These are phyloP conservation scores for Murraya koenigii DNA, from an alignment of 345 rosid genomes.

Conservation along the genomic window DNA sequence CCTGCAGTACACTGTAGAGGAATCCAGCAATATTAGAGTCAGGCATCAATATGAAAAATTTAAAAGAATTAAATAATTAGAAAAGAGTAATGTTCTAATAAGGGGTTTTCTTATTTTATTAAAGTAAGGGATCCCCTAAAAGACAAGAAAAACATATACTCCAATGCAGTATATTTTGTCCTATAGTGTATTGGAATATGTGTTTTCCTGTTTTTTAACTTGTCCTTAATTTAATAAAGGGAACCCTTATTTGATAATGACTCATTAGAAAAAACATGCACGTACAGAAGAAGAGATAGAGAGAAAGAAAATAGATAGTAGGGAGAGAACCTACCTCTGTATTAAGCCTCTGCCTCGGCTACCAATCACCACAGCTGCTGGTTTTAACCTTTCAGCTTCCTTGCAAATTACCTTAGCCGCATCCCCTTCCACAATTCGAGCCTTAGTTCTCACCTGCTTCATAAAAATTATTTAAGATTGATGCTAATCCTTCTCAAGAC, in stretches of 20 bases:
- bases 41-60: neutral
- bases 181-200: no score
- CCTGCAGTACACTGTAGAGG: conserved; percentile 61
- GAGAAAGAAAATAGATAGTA: neutral
- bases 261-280: neutral
- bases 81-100: neutral
- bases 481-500: neutral
- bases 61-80: neutral
- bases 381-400: conserved; percentile 79
- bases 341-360: conserved; percentile 84
- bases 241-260: no score
- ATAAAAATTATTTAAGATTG: neutral
- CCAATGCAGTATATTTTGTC: no score
- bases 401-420: conserved; percentile 72
- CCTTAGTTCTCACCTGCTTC: conserved; percentile 55
- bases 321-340: conserved; percentile 47
- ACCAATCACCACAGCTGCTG: conserved; percentile 89
- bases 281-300: neutral
- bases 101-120: no score
- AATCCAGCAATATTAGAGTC: neutral
- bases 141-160: no score
- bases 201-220: no score
- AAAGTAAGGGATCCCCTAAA: no score
- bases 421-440: conserved; percentile 80
- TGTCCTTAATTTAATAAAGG: no score